Evolutionary conservation across 192 early-diverging fungal genomes (phyloP).

Genomic region (Chytriomyces sp.): DNA sequence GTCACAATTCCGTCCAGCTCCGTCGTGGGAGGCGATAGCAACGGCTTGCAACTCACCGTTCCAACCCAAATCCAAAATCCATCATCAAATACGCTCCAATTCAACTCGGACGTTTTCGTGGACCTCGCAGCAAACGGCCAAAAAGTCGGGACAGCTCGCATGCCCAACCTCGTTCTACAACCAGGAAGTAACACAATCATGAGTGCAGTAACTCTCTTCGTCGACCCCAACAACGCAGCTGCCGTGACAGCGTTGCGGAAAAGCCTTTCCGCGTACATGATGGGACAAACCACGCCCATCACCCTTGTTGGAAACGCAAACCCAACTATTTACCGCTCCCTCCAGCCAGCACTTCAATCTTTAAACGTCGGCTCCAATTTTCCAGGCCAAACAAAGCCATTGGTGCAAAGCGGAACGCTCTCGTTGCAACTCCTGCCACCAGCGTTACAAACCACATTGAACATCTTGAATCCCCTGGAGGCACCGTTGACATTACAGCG

Average conservation of each 20-base stretch:
- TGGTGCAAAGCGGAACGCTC: not conserved
- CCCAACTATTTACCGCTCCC: slow-evolving; percentile 9
- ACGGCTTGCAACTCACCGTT: not conserved
- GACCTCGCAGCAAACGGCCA: not conserved
- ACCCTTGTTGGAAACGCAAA: not conserved
- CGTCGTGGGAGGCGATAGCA: slow-evolving; percentile 9
- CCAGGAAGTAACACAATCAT: slow-evolving; percentile 4
- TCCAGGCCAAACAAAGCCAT: not conserved
- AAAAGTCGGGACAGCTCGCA: slow-evolving; percentile 14
- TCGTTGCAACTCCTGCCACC: not conserved
- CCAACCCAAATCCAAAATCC: slow-evolving; percentile 3
- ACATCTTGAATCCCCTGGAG: slow-evolving; percentile 19
- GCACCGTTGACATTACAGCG: not conserved
- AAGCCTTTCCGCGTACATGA: not conserved
- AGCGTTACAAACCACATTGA: not conserved
- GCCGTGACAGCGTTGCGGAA: not conserved
- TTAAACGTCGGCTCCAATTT: slow-evolving; percentile 2
- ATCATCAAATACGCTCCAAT: not conserved
- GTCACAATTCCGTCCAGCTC: not conserved
- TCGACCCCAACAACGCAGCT: not conserved
- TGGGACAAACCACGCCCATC: not conserved
- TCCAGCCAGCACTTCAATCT: slow-evolving; percentile 1
- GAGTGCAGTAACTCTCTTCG: not conserved
- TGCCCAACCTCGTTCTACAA: slow-evolving; percentile 3
- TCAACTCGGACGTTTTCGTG: not conserved